phyloP scores from a whole-genome alignment of 1,284 basidiomycete genomes.

The Fereydounia khargensis region DNA sequence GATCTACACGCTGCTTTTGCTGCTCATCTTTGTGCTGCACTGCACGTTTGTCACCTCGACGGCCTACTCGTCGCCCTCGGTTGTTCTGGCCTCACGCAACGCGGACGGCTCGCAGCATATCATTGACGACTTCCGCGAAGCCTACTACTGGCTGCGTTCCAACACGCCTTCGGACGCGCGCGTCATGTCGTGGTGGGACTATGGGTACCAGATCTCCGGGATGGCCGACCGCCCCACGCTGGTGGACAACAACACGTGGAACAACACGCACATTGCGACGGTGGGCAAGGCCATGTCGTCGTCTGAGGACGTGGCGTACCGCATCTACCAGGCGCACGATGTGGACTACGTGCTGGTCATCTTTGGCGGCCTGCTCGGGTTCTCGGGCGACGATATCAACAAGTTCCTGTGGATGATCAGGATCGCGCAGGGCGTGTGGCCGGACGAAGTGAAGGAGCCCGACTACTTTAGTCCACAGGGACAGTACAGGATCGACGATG shows the following conservation, averaged over 20 bases:
- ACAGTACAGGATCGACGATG: conserved; percentile 89
- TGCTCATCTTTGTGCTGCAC: conserved; percentile 76
- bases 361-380: conserved; percentile 93
- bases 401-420: conserved; percentile 87
- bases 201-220: conserved; percentile 97
- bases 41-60: conserved; percentile 94
- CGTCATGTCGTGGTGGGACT: conserved; percentile 99
- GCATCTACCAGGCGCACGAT: conserved; percentile 93
- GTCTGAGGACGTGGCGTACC: conserved; percentile 90
- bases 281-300: conserved; percentile 77
- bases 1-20: conserved; percentile 73
- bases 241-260: conserved; percentile 99
- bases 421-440: conserved; percentile 97
- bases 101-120: conserved; percentile 87
- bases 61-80: conserved; percentile 96
- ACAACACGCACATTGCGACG: conserved; percentile 69
- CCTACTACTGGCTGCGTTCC: conserved; percentile 98
- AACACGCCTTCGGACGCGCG: conserved; percentile 90
- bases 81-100: conserved; percentile 80
- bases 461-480: conserved; percentile 92
- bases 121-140: conserved; percentile 99
- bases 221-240: conserved; percentile 97
- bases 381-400: conserved; percentile 99
- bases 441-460: conserved; percentile 91
- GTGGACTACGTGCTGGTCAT: conserved; percentile 97